Base-by-base conservation (phyloP, 2,329 filamentous ascomycete genomes). In the Sporothrix mexicana region DNA sequence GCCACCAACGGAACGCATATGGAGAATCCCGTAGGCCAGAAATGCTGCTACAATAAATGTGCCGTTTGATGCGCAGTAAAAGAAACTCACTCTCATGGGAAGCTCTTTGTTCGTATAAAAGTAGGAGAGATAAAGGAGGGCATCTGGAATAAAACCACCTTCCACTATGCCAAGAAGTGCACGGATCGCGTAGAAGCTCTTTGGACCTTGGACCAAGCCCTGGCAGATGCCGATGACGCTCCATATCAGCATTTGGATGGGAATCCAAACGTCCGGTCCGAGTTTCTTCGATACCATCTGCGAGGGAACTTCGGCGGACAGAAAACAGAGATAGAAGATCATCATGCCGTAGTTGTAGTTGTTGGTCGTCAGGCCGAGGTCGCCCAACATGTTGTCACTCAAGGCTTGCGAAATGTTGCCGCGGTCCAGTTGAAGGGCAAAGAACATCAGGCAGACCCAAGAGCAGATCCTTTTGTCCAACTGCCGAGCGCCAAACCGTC, bases 281-380 rank as follows among this genome's bases (percentile, higher is more conserved):
- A 81, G 75, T 76, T 85, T 85, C 78, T 91, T 91, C 57, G 83
- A 85, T 20, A 90, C 77, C 12, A 91, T 82, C 76, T 90, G 88
- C 0, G 88, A 90, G 0, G 88, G 88, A 1, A 91, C 79, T 75
- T 91, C 88, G 0, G 88, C 87, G 5, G 83, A 80, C 2, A 90
- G 79, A 75, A 90, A 90, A 0, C 83, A 83, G 7, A 87, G 77
- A 0, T 83, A 81, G 75, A 88, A 88, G 70, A 89, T 83, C 0
- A 85, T 87, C 76, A 88, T 82, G 36, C 87, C 87, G 12, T 84
- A 78, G 76, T 88, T 89, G 76, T 85, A 87, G 71, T 84, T 78
- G 69, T 83, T 81, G 0, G 80, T 82, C 49, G 77, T 79, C 68
- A 83, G 77, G 23, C 77, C 78, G 73, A 77, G 43, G 25, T 76